Percentiles rank a stretch among this genome's conserved stretches.
These are phyloP conservation scores for Chaetoscypha palmicola DNA, from an alignment of 2,329 filamentous ascomycete genomes.

Conservation along the genomic window DNA sequence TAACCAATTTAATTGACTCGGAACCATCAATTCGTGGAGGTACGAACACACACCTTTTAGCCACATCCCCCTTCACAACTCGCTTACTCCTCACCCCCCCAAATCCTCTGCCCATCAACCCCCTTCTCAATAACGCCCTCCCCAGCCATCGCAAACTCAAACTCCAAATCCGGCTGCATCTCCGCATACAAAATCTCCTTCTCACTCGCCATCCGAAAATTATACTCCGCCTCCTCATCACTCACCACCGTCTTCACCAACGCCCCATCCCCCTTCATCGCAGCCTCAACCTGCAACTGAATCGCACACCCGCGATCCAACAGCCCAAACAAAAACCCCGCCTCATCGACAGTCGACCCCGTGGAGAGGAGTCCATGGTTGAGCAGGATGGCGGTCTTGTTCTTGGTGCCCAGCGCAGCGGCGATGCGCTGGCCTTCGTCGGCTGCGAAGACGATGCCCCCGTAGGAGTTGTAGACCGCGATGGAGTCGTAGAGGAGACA, in stretches of 20 bases:
- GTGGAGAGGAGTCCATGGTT: conserved; percentile 70
- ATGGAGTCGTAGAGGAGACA: conserved; percentile 59
- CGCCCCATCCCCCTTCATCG: conserved; percentile 42
- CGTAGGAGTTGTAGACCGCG: conserved; percentile 57
- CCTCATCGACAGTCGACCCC: conserved; percentile 66
- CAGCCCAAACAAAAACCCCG: conserved; percentile 61
- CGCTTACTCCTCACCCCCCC: too few species aligned
- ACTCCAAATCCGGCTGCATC: conserved; percentile 41
- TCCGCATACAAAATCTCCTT: conserved; percentile 40
- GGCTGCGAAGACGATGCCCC: conserved; percentile 54
- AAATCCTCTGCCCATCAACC: conserved; percentile 25
- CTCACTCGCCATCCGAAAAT: conserved; percentile 43
- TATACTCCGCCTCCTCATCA: conserved; percentile 49
- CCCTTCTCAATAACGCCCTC: conserved; percentile 27
- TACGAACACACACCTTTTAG: too few species aligned
- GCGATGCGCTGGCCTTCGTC: conserved; percentile 61
- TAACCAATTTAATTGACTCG: too few species aligned
- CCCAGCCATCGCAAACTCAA: conserved; percentile 38
- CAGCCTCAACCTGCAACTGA: conserved; percentile 62
- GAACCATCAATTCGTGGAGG: too few species aligned
- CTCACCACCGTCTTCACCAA: conserved; percentile 45
- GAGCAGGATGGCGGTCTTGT: conserved; percentile 52
- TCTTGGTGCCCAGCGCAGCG: conserved; percentile 52
- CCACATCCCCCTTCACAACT: too few species aligned
- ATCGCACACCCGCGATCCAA: conserved; percentile 63